Conservation (phyloP, 83 land plant species). For the Picea abies region DNA sequence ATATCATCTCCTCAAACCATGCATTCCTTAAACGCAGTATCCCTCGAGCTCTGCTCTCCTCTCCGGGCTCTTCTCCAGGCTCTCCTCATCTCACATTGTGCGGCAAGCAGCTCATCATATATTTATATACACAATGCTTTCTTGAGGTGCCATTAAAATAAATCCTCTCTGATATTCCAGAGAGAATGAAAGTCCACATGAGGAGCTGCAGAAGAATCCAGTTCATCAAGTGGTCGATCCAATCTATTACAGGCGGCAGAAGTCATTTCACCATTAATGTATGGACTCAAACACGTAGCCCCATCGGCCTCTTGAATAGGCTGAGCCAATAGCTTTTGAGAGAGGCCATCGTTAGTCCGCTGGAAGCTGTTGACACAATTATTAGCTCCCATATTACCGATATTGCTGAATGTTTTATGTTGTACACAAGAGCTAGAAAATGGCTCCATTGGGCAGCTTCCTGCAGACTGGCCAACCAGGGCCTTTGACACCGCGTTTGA, state of each 20-base stretch:
- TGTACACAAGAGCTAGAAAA: not conserved
- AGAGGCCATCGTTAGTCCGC: not conserved
- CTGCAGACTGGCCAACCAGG: not conserved
- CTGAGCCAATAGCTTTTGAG: not conserved
- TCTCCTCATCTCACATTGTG: no score
- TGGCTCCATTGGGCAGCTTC: not conserved
- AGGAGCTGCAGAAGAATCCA: constrained; percentile 4
- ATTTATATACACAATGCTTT: no score
- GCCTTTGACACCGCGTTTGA: not conserved
- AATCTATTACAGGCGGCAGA: not conserved
- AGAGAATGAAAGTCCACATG: not conserved
- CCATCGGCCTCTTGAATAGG: not conserved
- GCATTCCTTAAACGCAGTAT: no score
- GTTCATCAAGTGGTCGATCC: not conserved
- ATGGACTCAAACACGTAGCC: not conserved
- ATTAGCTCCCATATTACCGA: not conserved
- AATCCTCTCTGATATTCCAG: not conserved
- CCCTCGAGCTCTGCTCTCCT: no score
- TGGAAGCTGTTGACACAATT: not conserved
- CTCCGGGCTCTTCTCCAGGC: no score
- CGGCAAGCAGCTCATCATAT: no score
- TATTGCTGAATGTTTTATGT: not conserved
- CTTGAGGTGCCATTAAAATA: not conserved
- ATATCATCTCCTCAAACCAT: no score
- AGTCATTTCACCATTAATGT: not conserved